Percentiles rank a stretch among this genome's conserved stretches.
phyloP scores from a whole-genome alignment of 2,329 filamentous ascomycete species.

The Alternaria gaisen region DNA sequence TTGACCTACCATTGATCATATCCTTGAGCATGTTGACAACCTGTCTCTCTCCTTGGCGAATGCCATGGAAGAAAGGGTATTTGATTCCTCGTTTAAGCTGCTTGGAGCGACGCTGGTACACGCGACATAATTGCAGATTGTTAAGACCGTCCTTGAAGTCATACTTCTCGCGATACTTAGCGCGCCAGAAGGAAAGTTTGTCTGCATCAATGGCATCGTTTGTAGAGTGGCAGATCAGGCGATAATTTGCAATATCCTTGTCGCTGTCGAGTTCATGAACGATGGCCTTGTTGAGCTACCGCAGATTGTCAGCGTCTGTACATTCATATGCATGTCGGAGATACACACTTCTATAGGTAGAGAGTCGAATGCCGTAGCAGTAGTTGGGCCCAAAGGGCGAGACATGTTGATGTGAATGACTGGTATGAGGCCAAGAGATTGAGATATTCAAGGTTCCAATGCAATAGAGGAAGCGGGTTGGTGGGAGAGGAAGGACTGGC shows the following conservation, averaged over 20 bases:
- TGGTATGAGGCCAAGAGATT: neutral
- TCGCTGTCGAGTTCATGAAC: conserved; percentile 52
- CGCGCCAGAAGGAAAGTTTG: conserved; percentile 58
- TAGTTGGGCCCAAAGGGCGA: conserved; percentile 5
- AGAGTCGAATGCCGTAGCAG: conserved; percentile 38
- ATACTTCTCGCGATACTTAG: conserved; percentile 54
- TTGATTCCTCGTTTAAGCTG: conserved; percentile 29
- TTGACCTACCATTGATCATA: conserved; percentile 56
- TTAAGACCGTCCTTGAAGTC: conserved; percentile 41
- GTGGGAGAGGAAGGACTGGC: neutral
- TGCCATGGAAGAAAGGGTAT: conserved; percentile 32
- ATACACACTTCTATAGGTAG: conserved; percentile 45
- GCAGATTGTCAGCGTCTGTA: conserved; percentile 3
- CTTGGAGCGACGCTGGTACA: conserved; percentile 47
- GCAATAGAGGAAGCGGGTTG: neutral
- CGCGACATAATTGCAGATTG: conserved; percentile 44
- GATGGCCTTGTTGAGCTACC: conserved; percentile 54
- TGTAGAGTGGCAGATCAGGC: conserved; percentile 51
- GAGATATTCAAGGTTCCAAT: neutral
- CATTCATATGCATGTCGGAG: neutral
- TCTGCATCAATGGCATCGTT: conserved; percentile 53
- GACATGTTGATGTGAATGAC: conserved; percentile 19
- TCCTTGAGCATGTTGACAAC: conserved; percentile 52
- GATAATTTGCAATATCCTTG: conserved; percentile 55
- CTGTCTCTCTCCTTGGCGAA: conserved; percentile 37